Evolutionary conservation across 129 eudicot genomes (phyloP), one percentile per base, ranked within the genome.

Genomic region (Lactuca sativa): DNA sequence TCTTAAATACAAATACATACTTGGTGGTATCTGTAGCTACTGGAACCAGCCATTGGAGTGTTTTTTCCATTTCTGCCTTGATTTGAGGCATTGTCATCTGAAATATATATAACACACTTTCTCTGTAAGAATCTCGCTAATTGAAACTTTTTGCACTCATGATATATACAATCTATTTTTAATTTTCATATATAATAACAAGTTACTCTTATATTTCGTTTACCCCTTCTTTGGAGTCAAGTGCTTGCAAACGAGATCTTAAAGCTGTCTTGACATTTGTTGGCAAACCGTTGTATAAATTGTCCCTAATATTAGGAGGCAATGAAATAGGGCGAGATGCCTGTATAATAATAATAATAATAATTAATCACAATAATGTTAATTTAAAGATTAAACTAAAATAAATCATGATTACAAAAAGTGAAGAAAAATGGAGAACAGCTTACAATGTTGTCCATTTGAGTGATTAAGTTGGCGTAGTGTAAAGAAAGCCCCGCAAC

Each of bases 1-100:
- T 12, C 12, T 30, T 13, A 25, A 37, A 55, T 38, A 56, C 86
- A 25, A 37, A 55, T 38, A 56, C 86, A 9, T 90, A 93, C 99
- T 83, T 87, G 43, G 85, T 83, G 40, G 99, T 93, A 73, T 87
- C 91, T 52, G 89, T 67, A 43, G 99, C 99, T 64, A 93, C 76
- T 32, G 99, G 99, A 69, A 87, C 90, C 32, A 93, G 95, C 99
- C 97, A 93, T 51, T 85, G 86, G 11, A 93, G 95, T 61, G 91
- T 86, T 76, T 85, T 83, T 64, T 87, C 97, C 97, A 93, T 93
- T 80, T 93, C 95, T 9, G 87, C 97, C 77, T 87, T 87, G 59
- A 90, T 93, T 87, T 90, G 88, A 80, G 95, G 90, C 76, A 83
- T 81, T 44, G 88, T 78, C 67, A 85, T 85, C 99, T 93, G 97